Evolutionary conservation across 2,329 filamentous ascomycete genomes (phyloP).

Genomic region (Botrytis sinoallii): DNA sequence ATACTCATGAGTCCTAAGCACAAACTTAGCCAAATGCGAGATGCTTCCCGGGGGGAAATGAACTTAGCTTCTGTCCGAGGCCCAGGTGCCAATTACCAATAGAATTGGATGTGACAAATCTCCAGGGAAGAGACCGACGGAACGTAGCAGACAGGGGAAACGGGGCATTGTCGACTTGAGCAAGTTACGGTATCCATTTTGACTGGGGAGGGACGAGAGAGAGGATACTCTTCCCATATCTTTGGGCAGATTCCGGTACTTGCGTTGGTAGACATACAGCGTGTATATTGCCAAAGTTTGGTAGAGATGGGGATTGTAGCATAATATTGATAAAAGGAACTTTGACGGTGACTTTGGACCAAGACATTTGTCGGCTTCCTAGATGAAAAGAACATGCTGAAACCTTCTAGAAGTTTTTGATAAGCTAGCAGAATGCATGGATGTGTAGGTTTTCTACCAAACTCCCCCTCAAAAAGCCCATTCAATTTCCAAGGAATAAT

Average conservation of each 20-base stretch:
- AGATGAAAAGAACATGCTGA: background rate
- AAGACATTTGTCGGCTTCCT: background rate
- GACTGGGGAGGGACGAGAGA: background rate
- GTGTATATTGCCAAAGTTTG: background rate
- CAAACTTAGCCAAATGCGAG: slow-evolving; percentile 18
- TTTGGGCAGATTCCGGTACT: background rate
- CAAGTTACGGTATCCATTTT: background rate
- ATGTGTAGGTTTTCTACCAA: background rate
- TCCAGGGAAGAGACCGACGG: background rate
- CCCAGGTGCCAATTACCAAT: slow-evolving; percentile 4
- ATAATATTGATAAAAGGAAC: background rate
- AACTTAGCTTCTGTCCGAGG: slow-evolving; percentile 11
- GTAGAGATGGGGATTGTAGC: background rate
- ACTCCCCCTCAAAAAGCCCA: background rate
- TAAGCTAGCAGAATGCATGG: background rate
- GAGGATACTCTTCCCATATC: background rate
- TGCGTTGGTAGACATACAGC: background rate
- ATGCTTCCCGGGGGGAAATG: slow-evolving; percentile 1
- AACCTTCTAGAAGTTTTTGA: slow-evolving; percentile 14
- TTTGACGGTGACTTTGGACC: background rate
- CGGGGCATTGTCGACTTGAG: background rate
- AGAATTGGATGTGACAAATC: background rate
- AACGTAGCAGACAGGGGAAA: background rate
- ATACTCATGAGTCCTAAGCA: slow-evolving; percentile 17
- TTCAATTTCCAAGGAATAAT: background rate